Evolutionary conservation across 2,329 filamentous ascomycete species (phyloP), one percentile per base, ranked within the genome.

Genomic region (Colletotrichum aenigma): DNA sequence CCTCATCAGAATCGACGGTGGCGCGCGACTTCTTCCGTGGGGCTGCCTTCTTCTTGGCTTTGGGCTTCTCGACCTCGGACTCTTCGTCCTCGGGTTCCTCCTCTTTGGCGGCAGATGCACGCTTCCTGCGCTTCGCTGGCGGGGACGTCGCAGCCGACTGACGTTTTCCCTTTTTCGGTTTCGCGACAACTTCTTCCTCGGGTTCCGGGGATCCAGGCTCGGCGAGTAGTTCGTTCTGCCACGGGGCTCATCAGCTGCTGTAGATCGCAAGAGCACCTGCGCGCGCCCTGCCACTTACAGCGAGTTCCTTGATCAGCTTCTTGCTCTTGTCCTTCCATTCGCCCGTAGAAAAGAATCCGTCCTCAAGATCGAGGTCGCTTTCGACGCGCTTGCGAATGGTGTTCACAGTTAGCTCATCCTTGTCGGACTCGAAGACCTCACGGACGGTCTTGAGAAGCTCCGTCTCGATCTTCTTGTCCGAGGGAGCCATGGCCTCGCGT

Each of bases 271-370:
- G 18, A 16, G 32, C 28, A 32, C n/a, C 9, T 12, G 67, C 16
- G 30, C 30, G 36, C 21, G 28, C 30, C 16, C 26, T 52, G 8
- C 26, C 4, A 86, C 89, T 77, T 86, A 93, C 91, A n/a, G 89
- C 87, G 64, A 86, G 84, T 21, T 84, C 83, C 68, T 89, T 89
- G 77, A 93, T 91, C n/a, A 92, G 79, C 1, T 82, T 80, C 79
- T 93, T 93, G 81, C 91, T 93, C 78, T 86, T 88, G 6, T 84
- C 81, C 81, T 93, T 93, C 92, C 92, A 93, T 18, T 88, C 82
- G 0, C 77, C 82, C 3, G 80, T 77, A 16, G 84, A 83, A 66
- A 93, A 88, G 76, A 92, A 91, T 0, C 87, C 89, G 2, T 87
- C 82, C 0, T 88, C 86, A 3, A 93, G 85, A 2, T 81, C 82